Base-by-base conservation (phyloP, 495 filamentous ascomycete genomes). In the Neurospora sp. region DNA sequence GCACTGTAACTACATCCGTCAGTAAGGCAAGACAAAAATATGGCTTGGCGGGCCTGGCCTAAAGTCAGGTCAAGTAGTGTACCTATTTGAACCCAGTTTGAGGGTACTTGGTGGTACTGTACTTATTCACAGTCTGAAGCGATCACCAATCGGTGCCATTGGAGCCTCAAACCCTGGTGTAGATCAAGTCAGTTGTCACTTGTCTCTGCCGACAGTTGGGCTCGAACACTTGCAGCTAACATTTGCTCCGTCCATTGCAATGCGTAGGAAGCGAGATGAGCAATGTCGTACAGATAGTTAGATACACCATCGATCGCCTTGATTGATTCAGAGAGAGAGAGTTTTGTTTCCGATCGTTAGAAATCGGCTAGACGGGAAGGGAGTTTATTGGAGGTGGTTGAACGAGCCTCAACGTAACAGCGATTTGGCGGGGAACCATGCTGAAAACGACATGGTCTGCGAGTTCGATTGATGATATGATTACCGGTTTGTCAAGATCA, bases 361-460 rank as follows among this genome's bases (percentile, higher is more conserved):
- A 18, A 66, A 66, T 37, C 14, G 53, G 53, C 22, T 35, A 31
- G 68, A 27, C 40, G 68, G 68, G 68, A 59, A 16, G 31, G 11
- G 37, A 18, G 35, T 41, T 20, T 27, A 73, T 70, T 70, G 72
- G 72, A 70, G 40, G 27, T 40, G 39, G 42, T 40, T 37, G 20
- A 14, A 22, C 20, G 72, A 70, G 72, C 72, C 68, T 73, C 72
- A 73, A 69, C 68, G 72, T 66, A 35, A 66, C 72, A 70, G 72
- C 31, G 27, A 70, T 40, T 70, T 61, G 18, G 70, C 66, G 69
- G 73, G 20, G 38, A 16, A 61, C 31, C 27, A n/a, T 41, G 41
- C 53, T 66, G 41, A 68, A 59, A 71, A 68, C 11, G 53, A 66
- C 53, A 66, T 18, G 53, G 53, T 7, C 27, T 66, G 27, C 53